Conservation (phyloP, 306 rosid genomes). For the Cucurbita pepo region DNA sequence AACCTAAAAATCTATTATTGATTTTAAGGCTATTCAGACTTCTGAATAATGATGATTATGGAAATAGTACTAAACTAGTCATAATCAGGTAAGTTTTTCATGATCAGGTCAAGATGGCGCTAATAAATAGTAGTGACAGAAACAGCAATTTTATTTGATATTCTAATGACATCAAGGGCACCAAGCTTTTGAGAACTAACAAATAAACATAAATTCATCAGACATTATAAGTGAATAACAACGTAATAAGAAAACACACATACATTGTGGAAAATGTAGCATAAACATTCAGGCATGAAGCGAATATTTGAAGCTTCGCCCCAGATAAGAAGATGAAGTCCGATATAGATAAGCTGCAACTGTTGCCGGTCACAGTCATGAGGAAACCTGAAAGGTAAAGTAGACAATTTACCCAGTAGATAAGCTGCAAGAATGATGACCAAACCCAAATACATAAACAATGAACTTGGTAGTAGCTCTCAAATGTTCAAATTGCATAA, state of each 20-base stretch:
- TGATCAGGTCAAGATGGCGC: not conserved
- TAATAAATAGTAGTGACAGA: not conserved
- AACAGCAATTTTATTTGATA: not conserved
- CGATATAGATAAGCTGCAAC: constrained; percentile 58
- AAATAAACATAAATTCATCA: constrained; percentile 10
- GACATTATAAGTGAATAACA: constrained; percentile 4
- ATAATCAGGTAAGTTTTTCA: not conserved
- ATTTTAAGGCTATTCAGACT: not conserved
- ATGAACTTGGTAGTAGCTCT: not conserved
- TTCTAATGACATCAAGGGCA: not conserved
- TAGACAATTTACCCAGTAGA: constrained; percentile 8
- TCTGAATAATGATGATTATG: not conserved
- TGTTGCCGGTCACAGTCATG: constrained; percentile 28
- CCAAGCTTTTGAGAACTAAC: not conserved
- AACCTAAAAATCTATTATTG: not conserved
- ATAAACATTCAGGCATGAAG: constrained; percentile 97
- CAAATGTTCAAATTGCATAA: not conserved
- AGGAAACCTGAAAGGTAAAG: constrained; percentile 30
- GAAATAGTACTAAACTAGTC: not conserved
- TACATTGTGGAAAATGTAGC: constrained; percentile 92
- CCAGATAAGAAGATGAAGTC: constrained; percentile 95
- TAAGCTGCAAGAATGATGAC: constrained; percentile 5
- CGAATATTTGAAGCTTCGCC: constrained; percentile 99
- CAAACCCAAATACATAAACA: not conserved
- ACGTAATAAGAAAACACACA: constrained; percentile 16